A percentile compares a stretch with the other conserved stretches of the same genome.
Evolutionary conservation across 148 eudicot genomes (phyloP).

Genomic region (Cornus kousa): DNA sequence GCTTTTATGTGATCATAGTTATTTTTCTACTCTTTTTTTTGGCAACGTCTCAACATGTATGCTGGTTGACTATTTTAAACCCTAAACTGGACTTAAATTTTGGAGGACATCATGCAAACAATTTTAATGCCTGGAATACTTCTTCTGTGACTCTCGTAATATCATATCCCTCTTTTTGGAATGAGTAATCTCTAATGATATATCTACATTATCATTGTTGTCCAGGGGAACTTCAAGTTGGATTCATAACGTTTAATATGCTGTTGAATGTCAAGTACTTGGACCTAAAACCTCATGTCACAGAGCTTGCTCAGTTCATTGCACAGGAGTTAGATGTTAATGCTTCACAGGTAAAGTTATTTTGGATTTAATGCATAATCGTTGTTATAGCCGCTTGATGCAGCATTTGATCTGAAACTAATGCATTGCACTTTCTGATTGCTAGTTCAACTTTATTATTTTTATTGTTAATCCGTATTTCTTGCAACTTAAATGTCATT

Average conservation of each 20-base stretch:
- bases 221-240: conserved; percentile 62
- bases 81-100: not conserved
- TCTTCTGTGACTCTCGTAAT: not conserved
- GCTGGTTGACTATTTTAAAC: not conserved
- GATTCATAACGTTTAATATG: conserved; percentile 63
- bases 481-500: not conserved
- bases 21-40: no score
- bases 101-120: not conserved
- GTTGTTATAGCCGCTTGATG: not conserved
- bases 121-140: not conserved
- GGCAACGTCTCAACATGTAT: not conserved
- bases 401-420: not conserved
- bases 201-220: not conserved
- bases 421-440: not conserved
- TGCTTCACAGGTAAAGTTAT: conserved; percentile 59
- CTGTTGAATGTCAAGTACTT: conserved; percentile 46
- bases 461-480: not conserved
- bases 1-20: not conserved
- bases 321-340: conserved; percentile 64
- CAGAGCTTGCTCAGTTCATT: conserved; percentile 58
- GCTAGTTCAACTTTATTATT: not conserved
- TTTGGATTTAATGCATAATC: not conserved
- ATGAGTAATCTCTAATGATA: not conserved
- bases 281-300: conserved; percentile 60
- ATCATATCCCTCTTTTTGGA: not conserved